A percentile compares a stretch with the other conserved stretches of the same genome.
These are phyloP conservation scores for Plasmodium ovale DNA, from an alignment of 169 alveolate genomes.

Conservation along the genomic window DNA sequence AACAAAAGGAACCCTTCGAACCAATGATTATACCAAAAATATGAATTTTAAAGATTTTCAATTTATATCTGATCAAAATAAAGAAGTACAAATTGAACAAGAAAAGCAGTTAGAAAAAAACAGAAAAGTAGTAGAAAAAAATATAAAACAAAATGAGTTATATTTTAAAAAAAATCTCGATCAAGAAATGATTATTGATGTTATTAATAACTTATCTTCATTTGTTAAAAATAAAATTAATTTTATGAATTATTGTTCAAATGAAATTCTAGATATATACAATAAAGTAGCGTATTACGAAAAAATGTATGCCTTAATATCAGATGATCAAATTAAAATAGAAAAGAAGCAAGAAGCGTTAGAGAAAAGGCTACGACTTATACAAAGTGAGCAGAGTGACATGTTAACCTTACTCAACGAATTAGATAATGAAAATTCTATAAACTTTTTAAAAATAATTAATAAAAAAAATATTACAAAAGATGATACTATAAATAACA, in stretches of 20 bases:
- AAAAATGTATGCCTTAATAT: constrained; percentile 73
- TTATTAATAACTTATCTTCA: constrained; percentile 71
- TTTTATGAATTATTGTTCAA: constrained; percentile 77
- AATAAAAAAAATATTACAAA: constrained; percentile 57
- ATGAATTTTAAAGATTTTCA: constrained; percentile 58
- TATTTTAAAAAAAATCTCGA: constrained; percentile 65
- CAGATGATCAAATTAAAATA: constrained; percentile 74
- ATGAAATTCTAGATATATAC: constrained; percentile 71
- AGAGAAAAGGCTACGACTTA: constrained; percentile 73
- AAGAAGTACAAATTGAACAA: constrained; percentile 18
- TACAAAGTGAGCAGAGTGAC: constrained; percentile 74
- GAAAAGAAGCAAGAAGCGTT: constrained; percentile 69
- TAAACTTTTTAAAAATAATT: constrained; percentile 58
- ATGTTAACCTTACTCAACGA: constrained; percentile 62
- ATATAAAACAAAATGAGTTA: constrained; percentile 54
- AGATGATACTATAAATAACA: constrained; percentile 58
- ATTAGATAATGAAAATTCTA: constrained; percentile 69
- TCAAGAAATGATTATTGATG: constrained; percentile 69
- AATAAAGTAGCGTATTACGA: constrained; percentile 75
- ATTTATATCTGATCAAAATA: constrained; percentile 18
- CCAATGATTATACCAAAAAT: constrained; percentile 47
- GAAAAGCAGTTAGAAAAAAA: constrained; percentile 55
- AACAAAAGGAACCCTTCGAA: constrained; percentile 74
- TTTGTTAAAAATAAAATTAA: constrained; percentile 77
- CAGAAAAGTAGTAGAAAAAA: constrained; percentile 56